Conservation (phyloP, 352 stramenopile species). For the Phytophthora pini region DNA sequence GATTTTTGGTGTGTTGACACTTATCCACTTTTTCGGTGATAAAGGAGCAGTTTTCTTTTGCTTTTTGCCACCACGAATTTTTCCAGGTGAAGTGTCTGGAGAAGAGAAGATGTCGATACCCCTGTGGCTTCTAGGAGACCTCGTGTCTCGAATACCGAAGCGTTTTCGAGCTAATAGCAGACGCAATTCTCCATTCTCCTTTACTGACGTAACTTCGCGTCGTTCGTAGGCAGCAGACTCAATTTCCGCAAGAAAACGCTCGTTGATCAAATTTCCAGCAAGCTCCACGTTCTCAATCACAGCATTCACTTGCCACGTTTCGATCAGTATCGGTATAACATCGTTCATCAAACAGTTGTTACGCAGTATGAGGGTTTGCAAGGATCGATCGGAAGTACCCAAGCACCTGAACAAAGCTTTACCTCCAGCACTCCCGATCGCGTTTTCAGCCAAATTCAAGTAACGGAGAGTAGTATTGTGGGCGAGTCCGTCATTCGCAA, state of each 20-base stretch:
- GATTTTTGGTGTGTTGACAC: constrained; percentile 24
- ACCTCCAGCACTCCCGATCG: constrained; percentile 52
- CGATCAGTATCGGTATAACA: constrained; percentile 35
- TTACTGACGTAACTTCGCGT: constrained; percentile 8
- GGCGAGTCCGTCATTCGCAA: constrained; percentile 51
- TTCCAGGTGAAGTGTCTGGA: constrained; percentile 8
- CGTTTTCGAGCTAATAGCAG: constrained; percentile 57
- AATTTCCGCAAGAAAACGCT: constrained; percentile 41
- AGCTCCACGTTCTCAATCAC: constrained; percentile 55
- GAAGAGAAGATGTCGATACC: constrained; percentile 12
- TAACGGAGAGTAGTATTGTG: constrained; percentile 51
- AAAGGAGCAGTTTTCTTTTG: constrained; percentile 29
- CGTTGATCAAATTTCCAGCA: constrained; percentile 64
- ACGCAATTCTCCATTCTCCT: constrained; percentile 46
- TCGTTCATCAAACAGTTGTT: constrained; percentile 78
- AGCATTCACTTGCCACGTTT: constrained; percentile 49
- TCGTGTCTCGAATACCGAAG: constrained; percentile 22
- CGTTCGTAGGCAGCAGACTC: constrained; percentile 40
- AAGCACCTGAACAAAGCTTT: constrained; percentile 57
- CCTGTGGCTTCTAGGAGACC: constrained; percentile 8
- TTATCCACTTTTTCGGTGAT: constrained; percentile 65
- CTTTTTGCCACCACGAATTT: constrained; percentile 6
- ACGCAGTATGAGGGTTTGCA: constrained; percentile 56
- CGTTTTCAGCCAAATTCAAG: constrained; percentile 72
- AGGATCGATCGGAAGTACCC: constrained; percentile 36